Evolutionary conservation across 495 filamentous ascomycete species (phyloP).

Genomic region (Podospora pseudopauciseta): DNA sequence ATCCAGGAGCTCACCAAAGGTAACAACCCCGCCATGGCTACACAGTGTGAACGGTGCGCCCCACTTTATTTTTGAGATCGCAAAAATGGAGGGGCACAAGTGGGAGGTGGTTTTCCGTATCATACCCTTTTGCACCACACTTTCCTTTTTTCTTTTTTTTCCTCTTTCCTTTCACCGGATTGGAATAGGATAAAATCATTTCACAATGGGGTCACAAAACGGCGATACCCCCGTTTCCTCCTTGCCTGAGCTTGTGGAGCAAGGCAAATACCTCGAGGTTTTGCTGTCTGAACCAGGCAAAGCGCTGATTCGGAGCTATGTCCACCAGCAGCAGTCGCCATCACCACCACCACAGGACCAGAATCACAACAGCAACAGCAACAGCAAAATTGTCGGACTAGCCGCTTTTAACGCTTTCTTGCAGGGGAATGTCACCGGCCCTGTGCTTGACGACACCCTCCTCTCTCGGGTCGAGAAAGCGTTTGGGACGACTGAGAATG

Average conservation of each 20-base stretch:
- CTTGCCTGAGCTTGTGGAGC: slow-evolving; percentile 12
- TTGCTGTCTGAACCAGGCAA: slow-evolving; percentile 20
- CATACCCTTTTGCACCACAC: not conserved
- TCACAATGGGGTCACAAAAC: not conserved
- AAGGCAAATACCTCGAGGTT: slow-evolving; percentile 27
- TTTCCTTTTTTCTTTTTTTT: not conserved
- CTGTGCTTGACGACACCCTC: slow-evolving; percentile 53
- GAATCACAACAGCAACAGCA: not conserved
- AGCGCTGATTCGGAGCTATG: slow-evolving; percentile 9
- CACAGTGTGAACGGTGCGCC: slow-evolving; percentile 14
- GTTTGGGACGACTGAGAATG: slow-evolving; percentile 14
- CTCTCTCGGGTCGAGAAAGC: slow-evolving; percentile 25
- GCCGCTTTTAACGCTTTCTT: slow-evolving; percentile 80
- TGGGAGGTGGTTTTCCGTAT: not conserved
- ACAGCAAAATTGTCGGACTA: slow-evolving; percentile 55
- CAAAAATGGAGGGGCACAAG: slow-evolving; percentile 6
- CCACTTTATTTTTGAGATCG: slow-evolving; percentile 24
- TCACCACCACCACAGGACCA: slow-evolving; percentile 55
- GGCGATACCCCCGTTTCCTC: not conserved
- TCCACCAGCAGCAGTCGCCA: slow-evolving; percentile 25
- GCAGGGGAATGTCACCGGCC: slow-evolving; percentile 89
- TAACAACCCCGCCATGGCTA: not conserved
- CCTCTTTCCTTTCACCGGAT: no score
- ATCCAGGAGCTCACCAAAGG: slow-evolving; percentile 7
- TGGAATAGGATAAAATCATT: no score